These are phyloP conservation scores for Neopestalotiopsis rosae DNA, from an alignment of 2,329 filamentous ascomycete species.

Conservation along the genomic window DNA sequence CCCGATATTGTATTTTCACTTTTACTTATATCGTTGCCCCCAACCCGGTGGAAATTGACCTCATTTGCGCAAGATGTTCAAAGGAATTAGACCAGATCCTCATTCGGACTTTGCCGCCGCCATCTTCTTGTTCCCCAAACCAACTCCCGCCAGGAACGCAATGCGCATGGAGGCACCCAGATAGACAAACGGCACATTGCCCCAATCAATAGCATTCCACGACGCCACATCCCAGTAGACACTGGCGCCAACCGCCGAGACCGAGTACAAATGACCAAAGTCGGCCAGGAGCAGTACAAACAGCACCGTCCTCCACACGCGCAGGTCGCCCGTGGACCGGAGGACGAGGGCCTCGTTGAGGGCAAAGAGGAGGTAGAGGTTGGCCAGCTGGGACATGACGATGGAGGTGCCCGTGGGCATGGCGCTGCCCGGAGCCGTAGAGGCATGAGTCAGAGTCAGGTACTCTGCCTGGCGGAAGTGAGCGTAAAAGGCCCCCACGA, in stretches of 20 bases:
- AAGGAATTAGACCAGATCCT: not conserved
- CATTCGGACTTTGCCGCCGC: slow-evolving; percentile 26
- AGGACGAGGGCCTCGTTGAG: slow-evolving; percentile 80
- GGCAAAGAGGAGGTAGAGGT: slow-evolving; percentile 78
- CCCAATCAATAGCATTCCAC: slow-evolving; percentile 74
- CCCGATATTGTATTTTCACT: too few species aligned
- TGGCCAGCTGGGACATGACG: slow-evolving; percentile 76
- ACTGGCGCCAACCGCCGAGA: slow-evolving; percentile 60
- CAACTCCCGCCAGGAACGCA: slow-evolving; percentile 64
- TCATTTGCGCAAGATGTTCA: too few species aligned
- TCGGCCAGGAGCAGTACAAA: slow-evolving; percentile 75
- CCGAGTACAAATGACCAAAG: slow-evolving; percentile 74
- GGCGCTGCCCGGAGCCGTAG: slow-evolving; percentile 49
- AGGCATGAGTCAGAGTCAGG: slow-evolving; percentile 66
- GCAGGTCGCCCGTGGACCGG: slow-evolving; percentile 68
- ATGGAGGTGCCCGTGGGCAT: slow-evolving; percentile 68
- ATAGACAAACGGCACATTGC: slow-evolving; percentile 75
- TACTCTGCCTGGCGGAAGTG: slow-evolving; percentile 60
- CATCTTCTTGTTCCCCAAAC: slow-evolving; percentile 41
- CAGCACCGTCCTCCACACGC: slow-evolving; percentile 73
- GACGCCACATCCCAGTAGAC: slow-evolving; percentile 67
- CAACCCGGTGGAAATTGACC: too few species aligned
- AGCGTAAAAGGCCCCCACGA: slow-evolving; percentile 57
- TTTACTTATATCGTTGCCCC: too few species aligned
- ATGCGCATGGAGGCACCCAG: slow-evolving; percentile 64